A percentile compares a stretch with the other conserved stretches of the same genome.
These are phyloP conservation scores for Hibiscus trionum DNA, from an alignment of 345 rosid genomes.

Conservation along the genomic window DNA sequence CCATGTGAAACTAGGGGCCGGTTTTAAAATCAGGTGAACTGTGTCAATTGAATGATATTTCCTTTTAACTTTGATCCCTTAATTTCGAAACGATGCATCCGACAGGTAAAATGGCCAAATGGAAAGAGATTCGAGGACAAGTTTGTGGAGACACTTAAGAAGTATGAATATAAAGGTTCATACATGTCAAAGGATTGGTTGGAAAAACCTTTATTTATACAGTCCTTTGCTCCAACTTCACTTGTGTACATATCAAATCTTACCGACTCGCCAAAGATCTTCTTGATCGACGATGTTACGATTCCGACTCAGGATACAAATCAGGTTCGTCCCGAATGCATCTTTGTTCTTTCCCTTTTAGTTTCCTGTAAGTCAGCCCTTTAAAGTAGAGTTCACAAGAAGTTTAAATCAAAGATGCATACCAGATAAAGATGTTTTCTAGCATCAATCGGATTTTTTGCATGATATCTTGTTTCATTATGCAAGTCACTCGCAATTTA, in stretches of 20 bases:
- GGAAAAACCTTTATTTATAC: slow-evolving; percentile 76
- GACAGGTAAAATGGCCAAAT: slow-evolving; percentile 75
- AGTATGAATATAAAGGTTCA: slow-evolving; percentile 74
- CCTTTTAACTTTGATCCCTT: not conserved
- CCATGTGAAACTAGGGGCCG: not conserved
- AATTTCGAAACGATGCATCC: slow-evolving; percentile 8
- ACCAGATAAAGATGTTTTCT: too few species aligned
- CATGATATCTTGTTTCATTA: not conserved
- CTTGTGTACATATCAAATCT: slow-evolving; percentile 47
- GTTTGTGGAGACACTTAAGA: slow-evolving; percentile 63
- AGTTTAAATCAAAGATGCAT: not conserved
- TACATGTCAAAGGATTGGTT: slow-evolving; percentile 76
- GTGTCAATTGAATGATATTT: not conserved
- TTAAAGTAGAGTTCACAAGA: too few species aligned
- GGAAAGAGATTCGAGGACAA: slow-evolving; percentile 71
- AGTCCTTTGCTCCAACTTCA: slow-evolving; percentile 92
- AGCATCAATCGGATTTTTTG: too few species aligned
- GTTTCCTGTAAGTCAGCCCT: not conserved
- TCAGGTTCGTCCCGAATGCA: slow-evolving; percentile 40
- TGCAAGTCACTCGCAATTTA: not conserved
- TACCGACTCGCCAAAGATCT: slow-evolving; percentile 70
- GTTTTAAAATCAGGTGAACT: not conserved
- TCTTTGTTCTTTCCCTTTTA: not conserved
- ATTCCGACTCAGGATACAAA: slow-evolving; percentile 79
- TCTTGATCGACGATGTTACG: slow-evolving; percentile 68